Base-by-base conservation (phyloP, 2,329 filamentous ascomycete species). In the Phyllachora maydis region DNA sequence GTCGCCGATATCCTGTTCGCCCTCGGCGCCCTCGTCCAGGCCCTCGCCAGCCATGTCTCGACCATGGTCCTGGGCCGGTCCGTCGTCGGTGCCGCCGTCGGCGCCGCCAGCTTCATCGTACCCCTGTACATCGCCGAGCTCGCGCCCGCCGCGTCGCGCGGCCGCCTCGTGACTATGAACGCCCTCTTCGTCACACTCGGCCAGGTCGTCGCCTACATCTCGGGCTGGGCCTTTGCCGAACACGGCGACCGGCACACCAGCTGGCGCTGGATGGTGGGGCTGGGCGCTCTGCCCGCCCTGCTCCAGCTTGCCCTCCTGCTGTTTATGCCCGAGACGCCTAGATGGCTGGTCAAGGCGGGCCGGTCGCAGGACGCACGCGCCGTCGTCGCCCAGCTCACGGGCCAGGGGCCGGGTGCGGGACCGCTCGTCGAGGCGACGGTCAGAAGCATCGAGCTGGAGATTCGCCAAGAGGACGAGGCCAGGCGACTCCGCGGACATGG, bases 221-320 rank as follows among this genome's bases (percentile, higher is more conserved):
- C 82, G 5, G 85, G 85, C 2, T 92, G 77, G 74, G 45, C 58
- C 0, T 72, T 91, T 22, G 60, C 67, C 5, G 57, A 62, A 26
- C 53, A 54, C 28, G 62, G 54, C 0, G 43, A 50, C 27, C 35
- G 42, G 12, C 40, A 38, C 17, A 62, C 59, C 8, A 79, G 75
- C 2, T 95, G 85, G 83, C 59, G 81, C 23, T 90, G 77, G 71
- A 83, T 92, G 65, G 82, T 93, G 1, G 83, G 83, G 0, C 47
- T 93, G 0, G 85, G 83, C 1, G 76, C 76, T 6, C 30, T 74
- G 14, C 85, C 85, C 0, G 83, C 82, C 0, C 43, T 64, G 0
- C 26, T 82, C 4, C 85, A 93, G 42, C 62, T 66, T 4, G 41
- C 56, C 0, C 50, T 90, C 26, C 50, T 93, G 28, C 35, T 67